These are phyloP conservation scores for Fusarium neocosmosporiellum DNA, from an alignment of 2,329 filamentous ascomycete species.

Conservation along the genomic window DNA sequence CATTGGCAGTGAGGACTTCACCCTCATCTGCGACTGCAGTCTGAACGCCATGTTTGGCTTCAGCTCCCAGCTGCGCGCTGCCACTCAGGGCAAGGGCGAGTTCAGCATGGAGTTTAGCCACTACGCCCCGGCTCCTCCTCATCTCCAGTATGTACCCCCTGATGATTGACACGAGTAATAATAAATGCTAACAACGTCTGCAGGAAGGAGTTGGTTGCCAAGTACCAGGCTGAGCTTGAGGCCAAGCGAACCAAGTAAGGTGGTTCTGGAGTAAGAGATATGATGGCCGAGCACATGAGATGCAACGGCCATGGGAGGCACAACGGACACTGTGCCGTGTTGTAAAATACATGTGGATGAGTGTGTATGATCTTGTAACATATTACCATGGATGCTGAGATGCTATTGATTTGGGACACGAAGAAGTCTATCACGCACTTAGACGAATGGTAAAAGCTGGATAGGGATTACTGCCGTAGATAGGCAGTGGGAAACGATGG, in stretches of 20 bases:
- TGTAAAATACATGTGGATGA: constrained; percentile 41
- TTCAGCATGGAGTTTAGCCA: constrained; percentile 99
- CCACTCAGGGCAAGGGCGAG: constrained; percentile 98
- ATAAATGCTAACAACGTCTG: constrained; percentile 22
- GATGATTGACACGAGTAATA: not conserved
- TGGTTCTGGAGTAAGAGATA: not conserved
- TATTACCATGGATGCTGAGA: constrained; percentile 33
- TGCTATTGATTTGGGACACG: constrained; percentile 14
- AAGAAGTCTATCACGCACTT: constrained; percentile 32
- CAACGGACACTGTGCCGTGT: constrained; percentile 13
- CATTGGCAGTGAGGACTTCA: constrained; percentile 93
- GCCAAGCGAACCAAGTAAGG: constrained; percentile 65
- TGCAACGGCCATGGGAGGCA: constrained; percentile 15
- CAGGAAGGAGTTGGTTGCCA: constrained; percentile 69
- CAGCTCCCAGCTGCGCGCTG: constrained; percentile 87
- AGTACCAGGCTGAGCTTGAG: constrained; percentile 69
- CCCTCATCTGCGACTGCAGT: constrained; percentile 89
- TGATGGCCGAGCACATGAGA: not conserved
- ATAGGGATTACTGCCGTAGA: not conserved
- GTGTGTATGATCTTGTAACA: constrained; percentile 44
- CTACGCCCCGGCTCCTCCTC: constrained; percentile 86
- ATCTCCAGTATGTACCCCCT: constrained; percentile 79
- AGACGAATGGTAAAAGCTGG: constrained; percentile 24
- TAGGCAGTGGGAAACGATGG: constrained; percentile 23
- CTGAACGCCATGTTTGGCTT: constrained; percentile 99